Base-by-base conservation (phyloP, 768 basidiomycete species). In the Pisolithus orientalis region DNA sequence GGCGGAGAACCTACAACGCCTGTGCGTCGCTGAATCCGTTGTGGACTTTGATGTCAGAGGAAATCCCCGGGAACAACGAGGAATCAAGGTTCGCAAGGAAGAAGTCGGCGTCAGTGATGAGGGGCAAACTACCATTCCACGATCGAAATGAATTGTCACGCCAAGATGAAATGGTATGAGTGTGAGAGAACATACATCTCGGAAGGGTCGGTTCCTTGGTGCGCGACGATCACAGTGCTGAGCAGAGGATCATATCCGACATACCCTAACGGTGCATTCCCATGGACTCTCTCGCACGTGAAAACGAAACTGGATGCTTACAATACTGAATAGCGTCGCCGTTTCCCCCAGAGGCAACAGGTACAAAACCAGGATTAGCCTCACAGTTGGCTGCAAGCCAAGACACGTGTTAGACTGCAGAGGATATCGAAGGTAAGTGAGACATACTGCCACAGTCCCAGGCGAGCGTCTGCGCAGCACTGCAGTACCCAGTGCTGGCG, bases 361-460 rank as follows among this genome's bases (percentile, higher is more conserved):
- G 74, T 13, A 69, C 62, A 52, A 79, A 82, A 5, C 57, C 64
- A 1, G 78, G 65, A 51, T 77, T 80, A 6, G 74, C 74, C 14
- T 67, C 56, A 54, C 79, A 82, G 46, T 74, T 75, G 1, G 60
- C 76, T 79, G 47, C 16, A 14, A 29, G 17, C 29, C 34, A 34
- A 29, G 14, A 16, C 14, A 4, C 14, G 13, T 13, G 34, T 34
- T 34, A 34, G 34, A 14, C 11, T 34, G 13, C 14, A 13, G 13
- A 34, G 5, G 34, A 14, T 5, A 34, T 13, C 32, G 11, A 10
- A 27, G 17, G 13, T 13, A 13, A 34, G 6, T 32, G 49, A 28
- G 49, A 62, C 68, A 56, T 52, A 75, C 77, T 58, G 60, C 79
- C 80, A 63, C 79, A 80, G 31, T 67, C 68, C 76, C 78, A 80